Base-by-base conservation (phyloP, 176 grass and related monocot species). In the Coix lacrymajobi region DNA sequence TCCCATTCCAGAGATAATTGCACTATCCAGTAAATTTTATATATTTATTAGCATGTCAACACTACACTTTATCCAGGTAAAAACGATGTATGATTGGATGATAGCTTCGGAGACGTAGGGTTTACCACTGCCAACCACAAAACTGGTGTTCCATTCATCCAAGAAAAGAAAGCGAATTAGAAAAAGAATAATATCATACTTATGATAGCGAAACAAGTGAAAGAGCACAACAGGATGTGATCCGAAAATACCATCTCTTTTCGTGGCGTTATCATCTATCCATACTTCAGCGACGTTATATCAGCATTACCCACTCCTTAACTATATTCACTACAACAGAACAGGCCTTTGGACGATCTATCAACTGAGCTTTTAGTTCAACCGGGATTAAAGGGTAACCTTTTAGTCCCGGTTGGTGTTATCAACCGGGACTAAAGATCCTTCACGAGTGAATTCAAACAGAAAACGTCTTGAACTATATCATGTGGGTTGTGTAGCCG, bases 161-260 rank as follows among this genome's bases (percentile, higher is more conserved):
- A 85, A 52, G 11, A 62, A 79, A 79, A 45, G 30, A 64, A 79
- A 64, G 24, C 22, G 73, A 40, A 79, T 43, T 31, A 3, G 8
- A 49, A 52, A 30, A 79, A 25, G 15, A 75, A 20, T 49, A n/a
- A 62, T 63, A 61, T 31, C 57, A 38, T 65, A 11, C 58, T 8
- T 73, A 32, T 54, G 76, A 80, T n/a, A 80, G 66, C 11, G 76
- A 72, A 48, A 72, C 32, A 48, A 85, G 75, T 79, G 75, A 79
- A 60, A 61, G 28, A 36, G 39, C 31, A 71, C 30, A 62, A 20
- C 73, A 43, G 29, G 37, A 78, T 45, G 78, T 22, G 30, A 44
- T 58, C 73, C 19, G 13, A 77, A 57, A 58, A 19, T 76, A 4
- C 22, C 34, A 15, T 30, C 5, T 57, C 36, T 56, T 69, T 51